Base-by-base conservation (phyloP, 768 basidiomycete species). In the Lentinula sp. region DNA sequence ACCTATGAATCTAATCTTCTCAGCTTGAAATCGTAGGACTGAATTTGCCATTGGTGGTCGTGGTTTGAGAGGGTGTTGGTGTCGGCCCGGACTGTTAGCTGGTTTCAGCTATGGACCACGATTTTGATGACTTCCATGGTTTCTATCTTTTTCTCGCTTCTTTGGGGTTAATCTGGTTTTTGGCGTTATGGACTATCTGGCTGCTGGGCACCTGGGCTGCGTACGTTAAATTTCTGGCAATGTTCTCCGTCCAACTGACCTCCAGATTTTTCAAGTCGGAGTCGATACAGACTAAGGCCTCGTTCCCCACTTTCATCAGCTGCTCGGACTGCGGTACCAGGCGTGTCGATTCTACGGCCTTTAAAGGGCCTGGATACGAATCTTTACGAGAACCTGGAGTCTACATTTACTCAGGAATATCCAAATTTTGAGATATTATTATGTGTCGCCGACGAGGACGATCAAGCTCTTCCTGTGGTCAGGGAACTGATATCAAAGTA, bases 321-420 rank as follows among this genome's bases (percentile, higher is more conserved):
- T 32, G 70, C 77, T 9, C 63, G 75, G 6, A 67, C 71, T 16
- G 69, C 77, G 16, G 82, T 84, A 3, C 94, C 95, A 10, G 96
- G 95, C 18, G 96, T 98, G 34, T 93, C 95, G 2, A 93, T 98
- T 66, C 80, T 98, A 54, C 86, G 97, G 50, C 97, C 97, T 6
- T 79, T 99, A 55, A 95, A 95, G 71, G 97, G 97, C 13, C 78
- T 99, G 23, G 97, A 99, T 73, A 84, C 89, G 61, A 98, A 98
- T 71, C 82, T 99, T 18, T 98, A 90, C 73, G 95, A 97, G 76
- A 98, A 98, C 71, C 76, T 99, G 54, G 93, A 97, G 73, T 93
- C 94, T 4, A 91, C 92, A 0, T 96, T 98, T 74, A 79, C 76
- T 35, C 94, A 97, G 68, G 89, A 95, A 64, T 98, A 98, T 70